phyloP scores from a whole-genome alignment of 2,329 filamentous ascomycete genomes.

The Neocatenulostroma microsporum region DNA sequence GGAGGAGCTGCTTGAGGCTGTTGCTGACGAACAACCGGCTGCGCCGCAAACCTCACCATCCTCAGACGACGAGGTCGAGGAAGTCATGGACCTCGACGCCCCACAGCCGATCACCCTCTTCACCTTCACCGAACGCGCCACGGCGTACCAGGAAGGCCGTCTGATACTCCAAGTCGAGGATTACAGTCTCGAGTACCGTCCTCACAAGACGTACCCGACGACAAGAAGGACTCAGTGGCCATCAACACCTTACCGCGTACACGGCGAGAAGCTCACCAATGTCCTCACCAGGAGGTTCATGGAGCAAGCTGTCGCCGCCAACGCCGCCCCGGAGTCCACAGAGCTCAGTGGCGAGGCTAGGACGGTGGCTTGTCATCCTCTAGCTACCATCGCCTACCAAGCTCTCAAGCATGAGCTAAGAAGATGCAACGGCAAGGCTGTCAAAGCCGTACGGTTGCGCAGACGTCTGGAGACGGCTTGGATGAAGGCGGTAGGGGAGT shows the following conservation, averaged over 20 bases:
- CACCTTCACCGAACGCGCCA: background rate
- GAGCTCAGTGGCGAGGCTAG: too few species aligned
- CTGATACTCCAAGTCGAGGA: background rate
- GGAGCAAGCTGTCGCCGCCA: background rate
- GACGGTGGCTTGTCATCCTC: background rate
- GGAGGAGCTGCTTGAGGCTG: too few species aligned
- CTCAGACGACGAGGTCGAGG: constrained; percentile 1
- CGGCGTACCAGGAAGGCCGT: background rate
- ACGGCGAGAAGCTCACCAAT: background rate
- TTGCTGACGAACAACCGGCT: too few species aligned
- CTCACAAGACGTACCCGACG: background rate
- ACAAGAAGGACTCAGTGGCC: background rate
- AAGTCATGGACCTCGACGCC: background rate
- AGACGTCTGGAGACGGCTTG: too few species aligned
- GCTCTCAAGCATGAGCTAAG: too few species aligned
- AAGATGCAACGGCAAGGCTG: too few species aligned
- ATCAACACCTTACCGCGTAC: background rate
- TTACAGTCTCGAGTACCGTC: background rate
- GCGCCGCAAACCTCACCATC: too few species aligned
- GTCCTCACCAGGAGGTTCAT: background rate
- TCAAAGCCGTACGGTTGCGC: too few species aligned
- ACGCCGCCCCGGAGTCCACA: background rate
- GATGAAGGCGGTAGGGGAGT: too few species aligned
- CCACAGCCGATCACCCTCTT: too few species aligned
- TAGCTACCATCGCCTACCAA: background rate